phyloP scores from a whole-genome alignment of 2,329 filamentous ascomycete genomes.

The Diaporthe ilicicola region DNA sequence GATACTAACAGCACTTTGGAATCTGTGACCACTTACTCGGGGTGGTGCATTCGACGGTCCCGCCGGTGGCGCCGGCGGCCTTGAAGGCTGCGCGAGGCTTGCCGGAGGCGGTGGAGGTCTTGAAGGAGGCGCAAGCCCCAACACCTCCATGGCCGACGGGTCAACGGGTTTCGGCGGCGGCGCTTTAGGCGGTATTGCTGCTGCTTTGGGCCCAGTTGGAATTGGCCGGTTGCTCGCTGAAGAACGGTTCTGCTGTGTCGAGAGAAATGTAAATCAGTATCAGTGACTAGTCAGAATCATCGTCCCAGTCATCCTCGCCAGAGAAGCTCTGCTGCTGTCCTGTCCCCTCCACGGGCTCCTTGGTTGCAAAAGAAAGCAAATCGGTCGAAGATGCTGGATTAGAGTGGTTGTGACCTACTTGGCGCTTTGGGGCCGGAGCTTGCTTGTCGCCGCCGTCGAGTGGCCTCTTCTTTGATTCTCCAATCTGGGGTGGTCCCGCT shows the following conservation, averaged over 20 bases:
- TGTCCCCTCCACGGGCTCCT: neutral
- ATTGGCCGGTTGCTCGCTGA: neutral
- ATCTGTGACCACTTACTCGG: conserved; percentile 17
- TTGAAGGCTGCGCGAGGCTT: conserved; percentile 9
- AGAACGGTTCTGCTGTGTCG: neutral
- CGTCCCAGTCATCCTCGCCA: conserved; percentile 6
- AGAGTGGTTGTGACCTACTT: conserved; percentile 44
- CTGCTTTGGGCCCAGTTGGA: conserved; percentile 32
- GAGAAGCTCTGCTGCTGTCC: neutral
- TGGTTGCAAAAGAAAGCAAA: neutral
- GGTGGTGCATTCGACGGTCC: conserved; percentile 9
- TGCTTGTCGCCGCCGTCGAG: conserved; percentile 47
- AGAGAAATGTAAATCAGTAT: conserved; percentile 14
- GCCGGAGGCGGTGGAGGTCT: conserved; percentile 46
- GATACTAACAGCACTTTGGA: neutral
- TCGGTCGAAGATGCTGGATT: neutral
- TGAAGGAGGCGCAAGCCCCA: conserved; percentile 57
- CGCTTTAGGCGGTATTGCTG: conserved; percentile 33
- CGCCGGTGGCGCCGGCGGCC: conserved; percentile 16
- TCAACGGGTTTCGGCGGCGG: conserved; percentile 46
- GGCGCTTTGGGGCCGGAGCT: conserved; percentile 48
- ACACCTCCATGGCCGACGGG: conserved; percentile 61
- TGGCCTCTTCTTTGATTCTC: conserved; percentile 51
- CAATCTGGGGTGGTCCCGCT: conserved; percentile 24
- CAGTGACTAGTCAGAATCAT: neutral